These are phyloP conservation scores for Diplotaxis tenuifolia DNA, from an alignment of 345 rosid genomes.

Conservation along the genomic window DNA sequence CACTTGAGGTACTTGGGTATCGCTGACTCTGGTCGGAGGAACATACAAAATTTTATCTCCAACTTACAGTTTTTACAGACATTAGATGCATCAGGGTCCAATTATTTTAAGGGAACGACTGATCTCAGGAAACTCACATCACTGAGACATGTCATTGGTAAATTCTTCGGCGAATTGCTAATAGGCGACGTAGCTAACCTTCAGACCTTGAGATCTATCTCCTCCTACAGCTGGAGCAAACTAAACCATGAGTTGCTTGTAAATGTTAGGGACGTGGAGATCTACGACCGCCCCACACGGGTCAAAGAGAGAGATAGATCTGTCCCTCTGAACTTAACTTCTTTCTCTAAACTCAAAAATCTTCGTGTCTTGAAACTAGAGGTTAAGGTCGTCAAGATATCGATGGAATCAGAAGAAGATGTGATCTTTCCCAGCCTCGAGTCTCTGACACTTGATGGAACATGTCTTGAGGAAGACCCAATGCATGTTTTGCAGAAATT, in stretches of 20 bases:
- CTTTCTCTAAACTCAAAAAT: neutral
- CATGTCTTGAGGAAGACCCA: neutral
- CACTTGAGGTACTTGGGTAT: slow-evolving; percentile 20
- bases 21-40: rapidly evolving
- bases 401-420: neutral
- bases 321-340: neutral
- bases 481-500: neutral
- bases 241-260: neutral
- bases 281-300: neutral
- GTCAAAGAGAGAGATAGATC: too few species aligned
- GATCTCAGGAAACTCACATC: slow-evolving; percentile 9
- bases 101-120: neutral
- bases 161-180: neutral
- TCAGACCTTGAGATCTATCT: slow-evolving; percentile 23
- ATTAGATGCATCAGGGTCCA: neutral
- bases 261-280: slow-evolving; percentile 16
- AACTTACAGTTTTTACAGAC: slow-evolving; percentile 10
- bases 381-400: neutral
- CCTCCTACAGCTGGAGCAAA: slow-evolving; percentile 24
- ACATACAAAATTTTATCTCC: neutral
- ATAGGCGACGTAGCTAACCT: slow-evolving; percentile 3
- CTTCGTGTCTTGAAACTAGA: neutral
- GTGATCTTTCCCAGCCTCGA: slow-evolving; percentile 5
- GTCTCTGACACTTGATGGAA: neutral
- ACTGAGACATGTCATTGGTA: slow-evolving; percentile 10